A percentile compares a stretch with the other conserved stretches of the same genome.
phyloP scores from a whole-genome alignment of 345 rosid genomes.

The Gossypium herbaceum region DNA sequence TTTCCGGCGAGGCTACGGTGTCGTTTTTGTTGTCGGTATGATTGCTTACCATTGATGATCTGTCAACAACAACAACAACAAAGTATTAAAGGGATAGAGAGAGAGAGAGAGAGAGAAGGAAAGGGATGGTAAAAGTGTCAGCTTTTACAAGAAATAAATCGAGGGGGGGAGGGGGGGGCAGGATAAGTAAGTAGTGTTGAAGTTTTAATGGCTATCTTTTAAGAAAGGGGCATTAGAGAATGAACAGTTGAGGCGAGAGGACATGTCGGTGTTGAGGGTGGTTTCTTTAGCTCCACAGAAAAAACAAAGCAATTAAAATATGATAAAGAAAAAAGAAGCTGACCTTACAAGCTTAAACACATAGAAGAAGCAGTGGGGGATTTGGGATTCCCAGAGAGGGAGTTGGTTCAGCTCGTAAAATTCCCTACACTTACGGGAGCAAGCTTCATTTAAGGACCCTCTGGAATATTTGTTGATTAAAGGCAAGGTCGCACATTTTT shows the following conservation, averaged over 20 bases:
- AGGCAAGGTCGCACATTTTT: slow-evolving; percentile 6
- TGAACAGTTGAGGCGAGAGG: slow-evolving; percentile 13
- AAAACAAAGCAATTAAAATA: slow-evolving; percentile 12
- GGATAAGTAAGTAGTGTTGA: not conserved
- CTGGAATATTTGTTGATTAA: too few relatives aligned
- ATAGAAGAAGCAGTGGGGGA: not conserved
- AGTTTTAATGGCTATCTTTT: not conserved
- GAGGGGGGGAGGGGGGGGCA: too few relatives aligned
- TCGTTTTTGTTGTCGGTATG: slow-evolving; percentile 10
- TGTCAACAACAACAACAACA: slow-evolving; percentile 14
- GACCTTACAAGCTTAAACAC: not conserved
- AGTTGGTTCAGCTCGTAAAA: slow-evolving; percentile 12
- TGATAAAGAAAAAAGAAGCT: not conserved
- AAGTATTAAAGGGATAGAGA: not conserved
- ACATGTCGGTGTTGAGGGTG: slow-evolving; percentile 54
- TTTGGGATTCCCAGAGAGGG: not conserved
- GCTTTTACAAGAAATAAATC: not conserved
- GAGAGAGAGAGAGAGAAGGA: slow-evolving; percentile 7
- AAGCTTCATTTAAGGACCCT: slow-evolving; percentile 10
- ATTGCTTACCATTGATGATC: slow-evolving; percentile 12
- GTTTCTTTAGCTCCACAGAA: slow-evolving; percentile 9
- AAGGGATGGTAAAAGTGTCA: slow-evolving; percentile 11
- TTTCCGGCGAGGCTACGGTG: slow-evolving; percentile 20
- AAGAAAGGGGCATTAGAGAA: not conserved
- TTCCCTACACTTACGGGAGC: slow-evolving; percentile 4